Conservation (phyloP, 2,329 filamentous ascomycete genomes). For the Talaromyces sp. region DNA sequence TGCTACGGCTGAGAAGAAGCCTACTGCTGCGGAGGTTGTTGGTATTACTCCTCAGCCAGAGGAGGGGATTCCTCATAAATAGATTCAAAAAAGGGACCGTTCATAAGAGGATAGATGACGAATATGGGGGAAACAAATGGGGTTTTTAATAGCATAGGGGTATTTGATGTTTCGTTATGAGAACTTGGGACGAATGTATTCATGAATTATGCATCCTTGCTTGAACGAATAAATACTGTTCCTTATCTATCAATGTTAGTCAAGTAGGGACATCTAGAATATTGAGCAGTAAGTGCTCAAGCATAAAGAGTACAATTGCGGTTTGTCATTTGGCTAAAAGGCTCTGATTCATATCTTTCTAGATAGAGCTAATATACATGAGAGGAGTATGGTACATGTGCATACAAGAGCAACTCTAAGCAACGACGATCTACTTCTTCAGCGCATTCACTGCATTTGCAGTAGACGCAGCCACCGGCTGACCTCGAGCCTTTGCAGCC, state of each 20-base stretch:
- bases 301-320: not conserved
- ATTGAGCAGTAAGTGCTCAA: not conserved
- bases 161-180: not conserved
- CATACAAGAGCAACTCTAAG: not conserved
- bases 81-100: not conserved
- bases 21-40: slow-evolving; percentile 61
- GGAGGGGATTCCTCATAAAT: slow-evolving; percentile 55
- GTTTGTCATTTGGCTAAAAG: not conserved
- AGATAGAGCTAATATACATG: slow-evolving; percentile 15
- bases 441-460: slow-evolving; percentile 28
- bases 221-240: not conserved
- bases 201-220: not conserved
- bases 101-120: not conserved
- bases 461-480: slow-evolving; percentile 28
- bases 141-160: not conserved
- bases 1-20: slow-evolving; percentile 42
- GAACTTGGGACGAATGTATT: not conserved
- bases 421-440: slow-evolving; percentile 22
- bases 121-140: not conserved
- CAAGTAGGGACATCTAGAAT: too few species aligned
- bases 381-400: slow-evolving; percentile 22
- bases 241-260: not conserved
- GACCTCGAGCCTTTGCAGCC: slow-evolving; percentile 38
- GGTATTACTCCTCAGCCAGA: slow-evolving; percentile 59
- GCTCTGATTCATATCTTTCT: not conserved